phyloP scores from a whole-genome alignment of 2,329 filamentous ascomycete species.

The Penicillium sumatraense region DNA sequence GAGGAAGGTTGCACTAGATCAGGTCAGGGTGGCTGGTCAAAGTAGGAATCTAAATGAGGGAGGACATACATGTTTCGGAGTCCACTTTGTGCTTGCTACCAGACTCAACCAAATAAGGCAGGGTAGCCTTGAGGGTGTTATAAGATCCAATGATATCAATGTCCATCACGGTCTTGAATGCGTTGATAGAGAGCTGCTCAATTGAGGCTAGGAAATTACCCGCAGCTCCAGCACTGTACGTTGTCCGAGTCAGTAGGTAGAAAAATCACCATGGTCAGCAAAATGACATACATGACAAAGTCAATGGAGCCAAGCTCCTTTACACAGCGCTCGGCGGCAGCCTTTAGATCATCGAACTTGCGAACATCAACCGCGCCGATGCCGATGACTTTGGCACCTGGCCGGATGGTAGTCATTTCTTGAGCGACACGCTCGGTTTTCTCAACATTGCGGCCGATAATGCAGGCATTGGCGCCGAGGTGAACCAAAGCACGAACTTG shows the following conservation, averaged over 20 bases:
- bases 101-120: constrained; percentile 80
- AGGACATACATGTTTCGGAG: constrained; percentile 54
- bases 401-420: constrained; percentile 78
- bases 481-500: constrained; percentile 91
- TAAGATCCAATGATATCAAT: constrained; percentile 94
- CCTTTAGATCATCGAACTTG: constrained; percentile 68
- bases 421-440: constrained; percentile 83
- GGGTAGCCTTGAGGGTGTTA: constrained; percentile 90
- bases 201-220: constrained; percentile 94
- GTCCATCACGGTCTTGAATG: constrained; percentile 93
- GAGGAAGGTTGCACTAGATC: constrained; percentile 39
- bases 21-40: constrained; percentile 11
- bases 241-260: constrained; percentile 15
- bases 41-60: neutral
- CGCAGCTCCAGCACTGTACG: constrained; percentile 79
- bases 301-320: constrained; percentile 87
- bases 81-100: constrained; percentile 66
- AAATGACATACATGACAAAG: constrained; percentile 76
- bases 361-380: constrained; percentile 78
- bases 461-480: constrained; percentile 90
- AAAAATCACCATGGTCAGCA: neutral
- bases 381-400: constrained; percentile 82
- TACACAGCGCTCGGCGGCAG: constrained; percentile 77
- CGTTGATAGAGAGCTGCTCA: constrained; percentile 79
- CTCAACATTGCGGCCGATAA: constrained; percentile 84